phyloP scores from a whole-genome alignment of 1,284 basidiomycete genomes.

The Afroboletus lepidellus region DNA sequence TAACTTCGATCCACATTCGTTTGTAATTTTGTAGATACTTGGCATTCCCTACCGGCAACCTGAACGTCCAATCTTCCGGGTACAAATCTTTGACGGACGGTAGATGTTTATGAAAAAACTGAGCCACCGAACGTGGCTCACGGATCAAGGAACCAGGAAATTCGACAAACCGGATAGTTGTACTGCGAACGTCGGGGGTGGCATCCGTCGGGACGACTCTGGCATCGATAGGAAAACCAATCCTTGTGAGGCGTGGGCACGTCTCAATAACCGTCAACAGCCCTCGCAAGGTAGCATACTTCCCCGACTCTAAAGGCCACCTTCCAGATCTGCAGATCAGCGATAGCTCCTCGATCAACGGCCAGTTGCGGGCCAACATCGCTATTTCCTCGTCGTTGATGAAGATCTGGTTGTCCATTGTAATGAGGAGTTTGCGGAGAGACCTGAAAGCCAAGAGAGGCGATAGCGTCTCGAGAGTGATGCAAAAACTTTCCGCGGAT shows the following conservation, averaged over 20 bases:
- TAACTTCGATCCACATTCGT: no score
- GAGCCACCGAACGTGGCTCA: background rate
- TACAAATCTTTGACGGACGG: background rate
- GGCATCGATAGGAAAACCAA: background rate
- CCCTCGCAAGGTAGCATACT: background rate
- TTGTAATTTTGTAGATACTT: no score
- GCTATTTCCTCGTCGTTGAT: background rate
- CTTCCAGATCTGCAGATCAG: background rate
- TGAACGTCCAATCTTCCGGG: no score
- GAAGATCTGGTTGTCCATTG: background rate
- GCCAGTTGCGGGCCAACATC: background rate
- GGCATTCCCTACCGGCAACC: no score
- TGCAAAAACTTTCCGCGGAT: background rate
- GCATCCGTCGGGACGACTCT: background rate
- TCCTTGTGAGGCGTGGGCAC: background rate
- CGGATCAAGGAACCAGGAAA: background rate
- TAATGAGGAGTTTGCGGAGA: background rate
- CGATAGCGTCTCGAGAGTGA: background rate
- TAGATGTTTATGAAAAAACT: background rate
- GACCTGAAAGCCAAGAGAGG: background rate
- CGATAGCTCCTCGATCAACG: background rate
- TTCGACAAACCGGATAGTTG: fast-evolving
- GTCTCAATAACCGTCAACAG: no score
- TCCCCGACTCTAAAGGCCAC: background rate
- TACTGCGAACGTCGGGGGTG: background rate